Base-by-base conservation (phyloP, 768 basidiomycete species). In the Xerocomus brunneocitrinus region DNA sequence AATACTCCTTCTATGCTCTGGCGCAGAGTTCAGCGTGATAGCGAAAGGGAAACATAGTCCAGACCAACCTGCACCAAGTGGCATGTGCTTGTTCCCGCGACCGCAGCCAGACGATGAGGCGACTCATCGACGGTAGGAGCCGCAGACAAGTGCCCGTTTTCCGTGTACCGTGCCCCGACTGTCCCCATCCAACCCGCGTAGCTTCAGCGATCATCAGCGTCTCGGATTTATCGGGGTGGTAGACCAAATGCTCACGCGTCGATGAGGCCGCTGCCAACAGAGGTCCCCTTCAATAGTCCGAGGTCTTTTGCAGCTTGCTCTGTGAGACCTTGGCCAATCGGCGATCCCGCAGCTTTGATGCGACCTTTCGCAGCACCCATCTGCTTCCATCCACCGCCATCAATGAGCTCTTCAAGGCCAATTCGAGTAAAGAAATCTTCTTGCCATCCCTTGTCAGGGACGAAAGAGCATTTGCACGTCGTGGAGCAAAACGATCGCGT, bases 151-250 rank as follows among this genome's bases (percentile, higher is more conserved):
- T 74, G 70, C 5, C 78, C 82, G 32, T 80, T 74, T 48, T 79
- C 78, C 24, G 68, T 74, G 56, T 83, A 84, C 38, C 85, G 75
- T 16, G 93, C 93, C 6, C 89, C 95, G 41, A 97, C 83, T 0
- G 95, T 98, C 12, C 97, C 97, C 59, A 98, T 75, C 97, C 95
- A 98, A 22, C 97, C 97, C 2, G 97, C 93, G 70, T 98, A 87
- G 4, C 87, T 88, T 58, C 22, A 38, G 43, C 7, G 7, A 53
- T 25, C 34, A 41, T 57, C 8, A 53, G 25, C 8, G 4, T 6
- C 14, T 10, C 39, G 19, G 13, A 7, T 22, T 47, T 42, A n/a
- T 59, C 24, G 49, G 7, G 32, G 27, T 46, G 1, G 19, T 19
- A 5, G 3, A 6, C 16, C 16, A 19, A 51, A 25, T 35, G 72